Base-by-base conservation (phyloP, 2,329 filamentous ascomycete species). In the Shiraia bambusicola region DNA sequence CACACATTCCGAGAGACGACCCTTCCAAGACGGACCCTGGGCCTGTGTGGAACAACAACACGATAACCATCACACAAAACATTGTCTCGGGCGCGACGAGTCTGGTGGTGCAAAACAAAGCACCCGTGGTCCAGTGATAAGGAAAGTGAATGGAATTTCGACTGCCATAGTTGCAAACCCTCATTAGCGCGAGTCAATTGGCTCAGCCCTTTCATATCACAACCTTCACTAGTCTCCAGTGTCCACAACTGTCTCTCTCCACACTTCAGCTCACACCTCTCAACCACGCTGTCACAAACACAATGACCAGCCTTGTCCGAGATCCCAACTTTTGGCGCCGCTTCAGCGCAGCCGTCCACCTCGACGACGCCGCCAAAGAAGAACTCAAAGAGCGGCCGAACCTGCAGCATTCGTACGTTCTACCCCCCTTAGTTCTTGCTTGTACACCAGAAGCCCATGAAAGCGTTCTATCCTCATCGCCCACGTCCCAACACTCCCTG, bases 261-360 rank as follows among this genome's bases (percentile, higher is more conserved):
- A 33, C 15, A 42, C 29, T 12, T 37, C 17, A 36, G n/a, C 17
- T 6, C 28, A 10, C 25, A 27, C 25, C 26, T n/a, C 19, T 11
- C 38, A 34, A 59, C 33, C 36, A 78, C 78, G 76, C 71, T 70
- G 17, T 10, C 29, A 24, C 16, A 16, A 16, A 6, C 31, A 12
- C 7, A 12, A 12, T 25, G 12, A 2, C 16, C 37, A 28, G 12
- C n/a, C 33, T 40, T 32, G 71, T 77, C 43, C 74, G 73, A 48
- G 80, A 83, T 56, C 79, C 79, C 16, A 72, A 70, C 34, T 83
- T 82, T 67, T 83, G 79, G 80, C 73, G 74, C 41, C 76, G 79
- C 54, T 82, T 82, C 69, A 79, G 76, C 45, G 63, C 71, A 36
- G 80, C 80, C 27, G 76, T 81, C 1, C 79, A 81, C 57, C 63